Conservation (phyloP, 768 basidiomycete species). For the Cystofilobasidium capitatum region DNA sequence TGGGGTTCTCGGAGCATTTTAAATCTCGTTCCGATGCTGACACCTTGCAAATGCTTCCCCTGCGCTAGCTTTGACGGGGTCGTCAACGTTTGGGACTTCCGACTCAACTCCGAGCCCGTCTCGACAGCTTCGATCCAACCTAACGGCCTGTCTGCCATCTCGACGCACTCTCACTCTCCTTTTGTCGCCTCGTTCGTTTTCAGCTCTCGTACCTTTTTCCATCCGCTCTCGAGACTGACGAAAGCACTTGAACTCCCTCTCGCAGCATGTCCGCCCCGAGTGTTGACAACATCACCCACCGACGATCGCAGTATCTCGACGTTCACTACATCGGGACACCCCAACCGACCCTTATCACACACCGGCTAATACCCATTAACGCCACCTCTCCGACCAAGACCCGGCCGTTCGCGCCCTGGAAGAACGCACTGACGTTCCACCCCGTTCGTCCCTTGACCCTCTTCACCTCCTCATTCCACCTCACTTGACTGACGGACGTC, state of each 20-base stretch:
- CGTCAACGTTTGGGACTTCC: conserved; percentile 83
- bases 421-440: conserved; percentile 38
- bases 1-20: background rate
- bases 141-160: conserved; percentile 69
- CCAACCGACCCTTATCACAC: conserved; percentile 6
- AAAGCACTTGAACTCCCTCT: background rate
- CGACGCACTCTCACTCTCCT: conserved; percentile 70
- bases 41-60: conserved; percentile 13
- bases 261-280: conserved; percentile 25
- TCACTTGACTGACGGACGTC: background rate
- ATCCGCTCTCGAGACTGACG: background rate
- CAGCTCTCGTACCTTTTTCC: background rate
- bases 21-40: background rate
- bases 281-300: conserved; percentile 32
- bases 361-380: conserved; percentile 32
- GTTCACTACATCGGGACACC: conserved; percentile 34
- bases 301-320: conserved; percentile 33
- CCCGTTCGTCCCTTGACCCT: conserved; percentile 32
- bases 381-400: conserved; percentile 28
- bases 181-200: conserved; percentile 71
- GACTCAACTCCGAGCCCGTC: conserved; percentile 52
- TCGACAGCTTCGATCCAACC: conserved; percentile 58
- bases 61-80: conserved; percentile 67
- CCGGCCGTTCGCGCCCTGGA: conserved; percentile 33
- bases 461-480: background rate